Percentiles rank a stretch among this genome's conserved stretches.
These are phyloP conservation scores for Knoxdaviesia proteae DNA, from an alignment of 2,329 filamentous ascomycete genomes.

Conservation along the genomic window DNA sequence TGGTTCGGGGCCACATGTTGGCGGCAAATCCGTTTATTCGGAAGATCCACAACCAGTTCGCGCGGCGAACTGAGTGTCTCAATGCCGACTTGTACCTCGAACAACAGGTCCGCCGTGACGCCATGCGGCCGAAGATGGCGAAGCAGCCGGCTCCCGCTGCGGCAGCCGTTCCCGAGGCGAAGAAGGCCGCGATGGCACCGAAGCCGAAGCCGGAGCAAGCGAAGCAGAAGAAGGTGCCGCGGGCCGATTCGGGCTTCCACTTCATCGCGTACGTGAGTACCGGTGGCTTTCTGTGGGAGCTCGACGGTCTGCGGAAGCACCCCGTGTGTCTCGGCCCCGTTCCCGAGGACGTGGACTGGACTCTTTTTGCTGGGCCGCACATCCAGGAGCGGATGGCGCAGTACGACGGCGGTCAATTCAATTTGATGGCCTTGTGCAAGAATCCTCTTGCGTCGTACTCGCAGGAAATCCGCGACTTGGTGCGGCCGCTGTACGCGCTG, in stretches of 20 bases:
- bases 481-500: too few species aligned
- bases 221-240: constrained; percentile 18
- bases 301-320: constrained; percentile 62
- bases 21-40: constrained; percentile 59
- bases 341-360: constrained; percentile 32
- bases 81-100: constrained; percentile 46
- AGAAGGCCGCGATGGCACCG: constrained; percentile 13
- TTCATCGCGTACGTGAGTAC: constrained; percentile 77
- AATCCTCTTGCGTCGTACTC: too few species aligned
- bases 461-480: too few species aligned
- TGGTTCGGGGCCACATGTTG: constrained; percentile 56
- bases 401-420: too few species aligned
- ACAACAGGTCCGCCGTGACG: constrained; percentile 23
- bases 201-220: constrained; percentile 13
- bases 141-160: constrained; percentile 4
- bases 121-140: too few species aligned
- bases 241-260: constrained; percentile 51
- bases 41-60: constrained; percentile 72
- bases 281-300: constrained; percentile 59
- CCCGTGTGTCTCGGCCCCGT: constrained; percentile 39
- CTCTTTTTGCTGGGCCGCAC: constrained; percentile 38
- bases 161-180: constrained; percentile 9
- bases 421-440: too few species aligned
- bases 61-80: constrained; percentile 56
- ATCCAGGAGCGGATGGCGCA: constrained; percentile 44